Evolutionary conservation across 2,329 filamentous ascomycete species (phyloP), one percentile per base, ranked within the genome.

Genomic region (Bipolaris oryzae): DNA sequence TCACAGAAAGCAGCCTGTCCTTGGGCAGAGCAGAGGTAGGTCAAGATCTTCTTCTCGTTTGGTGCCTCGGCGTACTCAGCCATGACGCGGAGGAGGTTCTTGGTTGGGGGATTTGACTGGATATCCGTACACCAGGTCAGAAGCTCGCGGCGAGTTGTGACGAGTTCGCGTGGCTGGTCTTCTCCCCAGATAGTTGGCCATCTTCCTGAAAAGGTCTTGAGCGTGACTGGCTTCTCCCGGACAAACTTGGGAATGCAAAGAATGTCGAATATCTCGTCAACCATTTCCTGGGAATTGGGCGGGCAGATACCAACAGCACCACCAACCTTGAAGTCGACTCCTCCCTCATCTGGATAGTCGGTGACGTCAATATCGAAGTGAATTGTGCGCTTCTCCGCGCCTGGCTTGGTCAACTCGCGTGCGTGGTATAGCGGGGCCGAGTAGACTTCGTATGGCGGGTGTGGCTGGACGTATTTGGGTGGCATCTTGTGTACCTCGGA

Each of bases 151-250:
- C 94, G 87, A 0, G 93, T 98, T 3, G 94, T 96, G 53, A 93
- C 82, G n/a, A 99, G 81, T 73, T 95, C 89, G 54, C 95, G 87
- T 6, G 93, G 78, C 76, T 90, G 79, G 18, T 98, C 94, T 2
- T 96, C 91, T 39, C 94, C 95, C 95, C 95, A 99, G 47, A 99
- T 96, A 0, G 95, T 99, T 3, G 95, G 95, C 94, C 94, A 99
- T 47, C 95, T 85, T 33, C 94, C 94, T 58, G 83, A 85, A 34
- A 84, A 86, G 0, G 95, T 98, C 74, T 87, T 88, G 66, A 98
- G 79, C 16, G 89, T 81, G 16, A 96, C 84, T 13, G 89, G 89
- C 81, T 91, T 95, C 78, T 96, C 90, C 28, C 95, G 89, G 58
- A 95, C 82, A 71, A 89, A 91, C 35, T 87, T 89, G 3, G 93